Conservation (phyloP, 495 filamentous ascomycete species). For the Lentithecium fluviatile region DNA sequence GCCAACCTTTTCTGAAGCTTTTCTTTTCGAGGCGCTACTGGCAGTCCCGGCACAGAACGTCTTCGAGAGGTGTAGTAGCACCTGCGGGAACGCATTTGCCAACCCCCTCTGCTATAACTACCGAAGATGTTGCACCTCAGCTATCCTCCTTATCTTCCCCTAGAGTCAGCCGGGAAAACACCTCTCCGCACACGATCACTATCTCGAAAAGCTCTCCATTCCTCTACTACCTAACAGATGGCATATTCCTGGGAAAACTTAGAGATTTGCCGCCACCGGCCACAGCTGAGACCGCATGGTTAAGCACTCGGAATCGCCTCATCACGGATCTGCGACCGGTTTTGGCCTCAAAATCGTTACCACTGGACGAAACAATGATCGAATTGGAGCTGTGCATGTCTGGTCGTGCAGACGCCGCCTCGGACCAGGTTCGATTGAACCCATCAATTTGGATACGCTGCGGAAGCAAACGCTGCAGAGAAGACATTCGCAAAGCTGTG, state of each 20-base stretch:
- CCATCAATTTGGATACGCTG: constrained; percentile 6
- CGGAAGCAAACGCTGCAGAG: constrained; percentile 2
- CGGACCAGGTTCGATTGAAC: background rate
- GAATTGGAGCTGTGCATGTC: constrained; percentile 5
- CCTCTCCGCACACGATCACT: background rate
- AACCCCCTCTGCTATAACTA: too few species aligned
- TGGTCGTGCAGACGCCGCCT: background rate
- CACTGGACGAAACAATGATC: background rate
- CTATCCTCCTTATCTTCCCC: too few species aligned
- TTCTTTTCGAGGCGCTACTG: too few species aligned
- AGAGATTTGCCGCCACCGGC: background rate
- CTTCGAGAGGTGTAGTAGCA: too few species aligned
- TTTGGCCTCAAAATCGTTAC: background rate
- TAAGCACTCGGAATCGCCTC: background rate
- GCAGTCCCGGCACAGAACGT: too few species aligned
- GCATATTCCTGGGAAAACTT: constrained; percentile 1
- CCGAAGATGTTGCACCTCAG: too few species aligned
- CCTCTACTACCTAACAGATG: background rate
- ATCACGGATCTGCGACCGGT: constrained; percentile 1
- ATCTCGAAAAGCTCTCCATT: background rate
- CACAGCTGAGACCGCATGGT: background rate
- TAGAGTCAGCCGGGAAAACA: too few species aligned
- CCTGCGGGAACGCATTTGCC: too few species aligned
- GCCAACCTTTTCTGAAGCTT: too few species aligned
- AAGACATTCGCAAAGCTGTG: background rate